phyloP scores from a whole-genome alignment of 192 early-diverging fungal genomes.

The Coemansia sp. region DNA sequence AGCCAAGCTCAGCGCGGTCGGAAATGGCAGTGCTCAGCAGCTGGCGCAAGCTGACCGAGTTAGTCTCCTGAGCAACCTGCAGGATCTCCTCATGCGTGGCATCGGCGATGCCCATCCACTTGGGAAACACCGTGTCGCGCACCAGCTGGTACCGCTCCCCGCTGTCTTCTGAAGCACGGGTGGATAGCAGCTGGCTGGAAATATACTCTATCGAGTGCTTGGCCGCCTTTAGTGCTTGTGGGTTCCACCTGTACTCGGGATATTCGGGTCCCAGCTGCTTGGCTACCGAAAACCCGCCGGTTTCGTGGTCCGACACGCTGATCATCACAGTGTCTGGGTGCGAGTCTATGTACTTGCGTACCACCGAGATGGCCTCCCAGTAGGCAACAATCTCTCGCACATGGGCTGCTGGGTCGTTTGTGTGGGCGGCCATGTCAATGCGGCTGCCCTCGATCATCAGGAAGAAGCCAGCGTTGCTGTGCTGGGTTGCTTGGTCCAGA shows the following conservation, averaged over 20 bases:
- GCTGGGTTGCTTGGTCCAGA: constrained; percentile 56
- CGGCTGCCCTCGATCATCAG: constrained; percentile 95
- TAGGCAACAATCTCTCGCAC: constrained; percentile 90
- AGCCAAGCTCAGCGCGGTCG: constrained; percentile 62
- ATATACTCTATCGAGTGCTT: constrained; percentile 67
- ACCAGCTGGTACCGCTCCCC: constrained; percentile 39
- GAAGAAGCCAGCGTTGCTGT: constrained; percentile 77
- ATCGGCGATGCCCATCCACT: constrained; percentile 72
- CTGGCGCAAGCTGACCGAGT: constrained; percentile 48
- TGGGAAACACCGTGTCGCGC: constrained; percentile 59
- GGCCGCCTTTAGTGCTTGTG: constrained; percentile 67
- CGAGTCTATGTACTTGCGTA: constrained; percentile 72
- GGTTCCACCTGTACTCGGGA: constrained; percentile 88
- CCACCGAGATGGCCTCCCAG: constrained; percentile 68
- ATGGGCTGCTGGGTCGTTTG: constrained; percentile 91
- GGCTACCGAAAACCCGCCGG: constrained; percentile 86
- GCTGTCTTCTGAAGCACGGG: background rate
- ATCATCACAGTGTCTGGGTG: constrained; percentile 89
- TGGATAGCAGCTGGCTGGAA: constrained; percentile 24
- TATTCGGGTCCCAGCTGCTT: constrained; percentile 67
- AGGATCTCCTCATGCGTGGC: constrained; percentile 61
- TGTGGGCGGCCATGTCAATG: constrained; percentile 97
- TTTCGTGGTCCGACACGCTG: constrained; percentile 93
- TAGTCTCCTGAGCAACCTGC: constrained; percentile 36
- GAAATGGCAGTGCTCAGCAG: constrained; percentile 57